A percentile compares a stretch with the other conserved stretches of the same genome.
Conservation (phyloP, 768 basidiomycete species). For the Rhodosporidiobolus odoratus region DNA sequence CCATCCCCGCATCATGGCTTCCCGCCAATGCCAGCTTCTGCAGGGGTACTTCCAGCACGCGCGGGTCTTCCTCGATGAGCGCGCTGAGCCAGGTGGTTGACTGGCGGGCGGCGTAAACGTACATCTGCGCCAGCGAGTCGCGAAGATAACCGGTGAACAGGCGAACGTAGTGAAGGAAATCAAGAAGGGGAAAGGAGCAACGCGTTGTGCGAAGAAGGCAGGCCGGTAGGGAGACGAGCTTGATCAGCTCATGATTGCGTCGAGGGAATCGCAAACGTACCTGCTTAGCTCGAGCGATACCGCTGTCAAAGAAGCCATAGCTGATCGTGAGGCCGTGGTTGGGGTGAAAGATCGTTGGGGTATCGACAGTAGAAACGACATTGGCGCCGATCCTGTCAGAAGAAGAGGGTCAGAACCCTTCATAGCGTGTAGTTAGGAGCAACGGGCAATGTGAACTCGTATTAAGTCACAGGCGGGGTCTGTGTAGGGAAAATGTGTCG, state of each 20-base stretch:
- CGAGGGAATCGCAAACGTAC: neutral
- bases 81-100: neutral
- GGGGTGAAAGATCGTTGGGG: neutral
- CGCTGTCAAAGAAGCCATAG: constrained; percentile 17
- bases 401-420: too few relatives aligned
- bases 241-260: neutral
- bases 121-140: neutral
- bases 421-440: too few relatives aligned
- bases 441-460: too few relatives aligned
- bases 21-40: constrained; percentile 6
- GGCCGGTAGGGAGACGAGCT: neutral
- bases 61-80: neutral
- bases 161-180: too few relatives aligned
- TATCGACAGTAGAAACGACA: neutral
- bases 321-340: neutral
- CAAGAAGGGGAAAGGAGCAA: too few relatives aligned
- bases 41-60: constrained; percentile 6
- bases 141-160: too few relatives aligned
- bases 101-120: constrained; percentile 5
- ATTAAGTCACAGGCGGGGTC: too few relatives aligned
- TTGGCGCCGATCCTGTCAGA: neutral
- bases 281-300: constrained; percentile 5
- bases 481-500: too few relatives aligned
- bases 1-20: constrained; percentile 14
- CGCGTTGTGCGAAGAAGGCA: too few relatives aligned